These are phyloP conservation scores for Suillus spraguei DNA, from an alignment of 768 basidiomycete species.

Conservation along the genomic window DNA sequence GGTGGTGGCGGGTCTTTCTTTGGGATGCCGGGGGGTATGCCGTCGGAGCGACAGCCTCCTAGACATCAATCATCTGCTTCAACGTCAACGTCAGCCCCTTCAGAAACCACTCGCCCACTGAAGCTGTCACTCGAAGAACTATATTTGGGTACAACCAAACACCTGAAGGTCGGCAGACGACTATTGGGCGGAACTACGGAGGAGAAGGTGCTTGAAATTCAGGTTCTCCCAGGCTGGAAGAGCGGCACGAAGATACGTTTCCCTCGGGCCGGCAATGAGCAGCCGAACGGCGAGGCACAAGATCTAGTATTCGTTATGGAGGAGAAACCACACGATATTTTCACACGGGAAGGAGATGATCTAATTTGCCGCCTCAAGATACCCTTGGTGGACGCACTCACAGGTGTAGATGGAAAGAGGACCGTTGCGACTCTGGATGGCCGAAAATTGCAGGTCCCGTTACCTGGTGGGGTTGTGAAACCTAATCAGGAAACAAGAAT, in stretches of 20 bases:
- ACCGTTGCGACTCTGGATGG: constrained; percentile 79
- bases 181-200: constrained; percentile 74
- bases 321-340: constrained; percentile 84
- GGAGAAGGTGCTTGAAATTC: constrained; percentile 84
- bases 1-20: constrained; percentile 40
- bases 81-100: constrained; percentile 30
- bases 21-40: constrained; percentile 61
- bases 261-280: constrained; percentile 84
- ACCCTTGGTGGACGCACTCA: constrained; percentile 82
- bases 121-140: constrained; percentile 87
- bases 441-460: constrained; percentile 65
- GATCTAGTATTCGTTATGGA: constrained; percentile 98
- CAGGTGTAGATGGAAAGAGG: constrained; percentile 55
- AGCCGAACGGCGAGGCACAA: constrained; percentile 64
- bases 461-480: constrained; percentile 71
- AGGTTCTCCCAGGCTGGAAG: constrained; percentile 91
- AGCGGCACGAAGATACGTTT: constrained; percentile 94
- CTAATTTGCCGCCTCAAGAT: constrained; percentile 62
- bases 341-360: constrained; percentile 82
- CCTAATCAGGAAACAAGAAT: constrained; percentile 76
- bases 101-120: constrained; percentile 79
- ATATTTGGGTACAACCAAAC: constrained; percentile 83
- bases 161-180: constrained; percentile 81
- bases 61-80: constrained; percentile 33
- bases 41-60: constrained; percentile 40